Conservation (phyloP, 345 rosid genomes). For the Pseudoturritis turrita region DNA sequence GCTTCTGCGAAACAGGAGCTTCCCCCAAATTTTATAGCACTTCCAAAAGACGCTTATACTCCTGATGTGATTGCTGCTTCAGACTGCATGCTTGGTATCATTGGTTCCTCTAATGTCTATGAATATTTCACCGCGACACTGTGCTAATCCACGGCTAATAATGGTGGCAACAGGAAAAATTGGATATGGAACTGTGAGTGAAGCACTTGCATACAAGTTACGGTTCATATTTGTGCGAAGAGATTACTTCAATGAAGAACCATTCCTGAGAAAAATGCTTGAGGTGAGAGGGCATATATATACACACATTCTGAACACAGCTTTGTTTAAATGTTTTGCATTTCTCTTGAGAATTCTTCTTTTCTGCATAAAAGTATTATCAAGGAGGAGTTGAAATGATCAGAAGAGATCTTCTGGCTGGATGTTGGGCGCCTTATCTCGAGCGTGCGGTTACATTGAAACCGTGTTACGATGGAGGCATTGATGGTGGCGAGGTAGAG, state of each 20-base stretch:
- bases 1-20: conserved; percentile 71
- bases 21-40: conserved; percentile 79
- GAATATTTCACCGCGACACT: not conserved
- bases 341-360: not conserved
- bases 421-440: conserved; percentile 90
- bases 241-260: conserved; percentile 93
- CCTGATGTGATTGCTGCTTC: conserved; percentile 93
- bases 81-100: conserved; percentile 89
- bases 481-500: conserved; percentile 90
- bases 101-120: not conserved
- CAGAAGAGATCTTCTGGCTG: conserved; percentile 80
- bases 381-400: conserved; percentile 97
- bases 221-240: conserved; percentile 94
- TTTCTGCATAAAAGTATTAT: conserved; percentile 42
- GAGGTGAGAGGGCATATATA: conserved; percentile 44
- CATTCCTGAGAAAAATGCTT: conserved; percentile 91
- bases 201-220: conserved; percentile 78
- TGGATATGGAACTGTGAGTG: conserved; percentile 94
- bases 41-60: conserved; percentile 76
- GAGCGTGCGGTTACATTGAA: conserved; percentile 82
- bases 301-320: not conserved
- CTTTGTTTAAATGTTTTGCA: not conserved
- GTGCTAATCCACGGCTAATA: not conserved
- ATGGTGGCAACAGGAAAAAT: conserved; percentile 59
- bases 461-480: conserved; percentile 80